Evolutionary conservation across 2,329 filamentous ascomycete genomes (phyloP), one percentile per base, ranked within the genome.

Genomic region (Arachnomyces sp.): DNA sequence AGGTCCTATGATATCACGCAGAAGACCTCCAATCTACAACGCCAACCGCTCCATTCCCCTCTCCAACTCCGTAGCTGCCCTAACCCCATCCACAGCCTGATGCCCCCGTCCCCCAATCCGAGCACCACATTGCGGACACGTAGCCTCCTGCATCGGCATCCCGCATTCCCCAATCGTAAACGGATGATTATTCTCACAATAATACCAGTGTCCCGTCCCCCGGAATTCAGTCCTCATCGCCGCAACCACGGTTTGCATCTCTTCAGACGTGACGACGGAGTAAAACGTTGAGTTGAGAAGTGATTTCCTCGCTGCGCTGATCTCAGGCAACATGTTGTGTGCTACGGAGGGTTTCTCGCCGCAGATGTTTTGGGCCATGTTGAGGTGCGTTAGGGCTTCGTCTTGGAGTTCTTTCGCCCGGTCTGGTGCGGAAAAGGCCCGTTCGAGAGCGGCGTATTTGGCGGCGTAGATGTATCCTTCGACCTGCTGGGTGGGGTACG

Each of bases 141-240:
- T 56, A 1, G 79, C 71, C 13, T 52, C 40, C 54, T 85, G 45
- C 76, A 82, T 81, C 0, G 80, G 75, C 69, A 77, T 75, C 1
- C 80, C 80, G 50, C 80, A 83, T 44, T 84, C 76, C 1, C 78
- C 79, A 28, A 84, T 69, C 0, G 78, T 76, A 47, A 84, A 81
- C 2, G 59, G 61, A 48, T 66, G 61, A 1, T 56, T 52, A 34
- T 65, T 63, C n/a, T 32, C 43, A 42, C 63, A 66, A 39, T 62
- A 59, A 40, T 65, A 72, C 50, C 64, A 69, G 44, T 68, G 75
- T 0, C 79, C 78, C 0, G 70, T 76, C 0, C 72, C 70, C 0
- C 38, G 44, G 29, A 77, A 71, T 44, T 74, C 71, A 0, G 35
- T 41, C 1, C 68, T 54, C 74, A 80, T 78, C 2, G 76, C 75